Conservation (phyloP, 176 grass and related monocot species). For the Juncus effusus region DNA sequence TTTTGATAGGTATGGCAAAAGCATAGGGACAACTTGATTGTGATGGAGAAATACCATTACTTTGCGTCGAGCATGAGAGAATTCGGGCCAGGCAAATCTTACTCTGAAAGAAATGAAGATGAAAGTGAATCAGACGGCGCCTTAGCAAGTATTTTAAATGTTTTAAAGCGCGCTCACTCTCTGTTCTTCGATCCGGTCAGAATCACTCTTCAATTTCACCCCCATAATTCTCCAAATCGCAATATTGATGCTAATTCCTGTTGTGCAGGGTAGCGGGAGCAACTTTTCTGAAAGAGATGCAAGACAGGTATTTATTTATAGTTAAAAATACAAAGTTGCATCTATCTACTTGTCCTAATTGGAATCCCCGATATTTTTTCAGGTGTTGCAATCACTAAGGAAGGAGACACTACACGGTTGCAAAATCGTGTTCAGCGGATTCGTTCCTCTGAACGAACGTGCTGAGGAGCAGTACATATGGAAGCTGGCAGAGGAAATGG, state of each 20-base stretch:
- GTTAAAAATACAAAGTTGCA: no score
- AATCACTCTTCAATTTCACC: not conserved
- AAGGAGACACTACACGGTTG: constrained; percentile 60
- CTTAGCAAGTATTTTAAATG: constrained; percentile 68
- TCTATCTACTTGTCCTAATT: no score
- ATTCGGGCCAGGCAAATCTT: constrained; percentile 55
- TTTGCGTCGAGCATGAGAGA: constrained; percentile 73
- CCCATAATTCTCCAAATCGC: not conserved
- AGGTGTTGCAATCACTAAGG: constrained; percentile 60
- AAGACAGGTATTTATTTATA: constrained; percentile 48
- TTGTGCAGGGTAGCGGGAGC: constrained; percentile 44
- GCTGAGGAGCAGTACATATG: constrained; percentile 55
- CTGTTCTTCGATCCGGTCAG: constrained; percentile 84
- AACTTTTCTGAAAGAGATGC: constrained; percentile 53
- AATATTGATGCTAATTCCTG: constrained; percentile 8
- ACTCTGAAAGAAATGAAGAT: constrained; percentile 68
- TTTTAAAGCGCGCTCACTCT: constrained; percentile 56
- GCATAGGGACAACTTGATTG: constrained; percentile 90
- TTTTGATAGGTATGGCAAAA: constrained; percentile 75
- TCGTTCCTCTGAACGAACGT: constrained; percentile 38
- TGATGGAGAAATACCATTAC: constrained; percentile 94
- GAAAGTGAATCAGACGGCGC: constrained; percentile 80
- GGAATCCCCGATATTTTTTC: not conserved
- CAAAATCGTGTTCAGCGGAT: constrained; percentile 72
- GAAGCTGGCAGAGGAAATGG: constrained; percentile 77